Conservation (phyloP, 2,329 filamentous ascomycete species). For the Escovopsis weberi region DNA sequence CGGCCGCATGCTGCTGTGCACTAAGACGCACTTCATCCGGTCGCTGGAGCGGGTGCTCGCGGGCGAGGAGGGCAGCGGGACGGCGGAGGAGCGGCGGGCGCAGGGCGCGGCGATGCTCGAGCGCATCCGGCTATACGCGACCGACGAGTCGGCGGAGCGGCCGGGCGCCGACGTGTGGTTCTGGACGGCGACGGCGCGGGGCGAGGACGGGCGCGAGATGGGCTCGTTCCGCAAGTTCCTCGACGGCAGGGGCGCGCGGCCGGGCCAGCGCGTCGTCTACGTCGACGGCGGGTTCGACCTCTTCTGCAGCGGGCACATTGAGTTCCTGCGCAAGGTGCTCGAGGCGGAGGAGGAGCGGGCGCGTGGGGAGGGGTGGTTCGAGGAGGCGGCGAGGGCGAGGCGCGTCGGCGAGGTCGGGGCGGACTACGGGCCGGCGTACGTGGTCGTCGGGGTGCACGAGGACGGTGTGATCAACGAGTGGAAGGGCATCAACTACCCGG, state of each 20-base stretch:
- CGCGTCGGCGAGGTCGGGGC: constrained; percentile 42
- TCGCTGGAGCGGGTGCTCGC: constrained; percentile 55
- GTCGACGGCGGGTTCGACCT: constrained; percentile 95
- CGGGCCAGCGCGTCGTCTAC: constrained; percentile 78
- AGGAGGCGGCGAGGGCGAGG: constrained; percentile 45
- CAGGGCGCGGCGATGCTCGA: constrained; percentile 57
- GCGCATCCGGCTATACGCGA: constrained; percentile 73
- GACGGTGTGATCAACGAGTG: constrained; percentile 90
- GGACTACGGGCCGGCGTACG: constrained; percentile 70
- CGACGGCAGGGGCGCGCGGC: constrained; percentile 52
- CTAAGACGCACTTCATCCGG: constrained; percentile 83
- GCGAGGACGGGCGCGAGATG: constrained; percentile 34
- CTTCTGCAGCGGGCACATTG: constrained; percentile 93
- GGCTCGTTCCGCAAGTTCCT: constrained; percentile 56
- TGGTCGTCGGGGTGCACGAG: constrained; percentile 90
- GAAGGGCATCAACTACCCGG: constrained; percentile 97
- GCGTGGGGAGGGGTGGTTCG: constrained; percentile 57
- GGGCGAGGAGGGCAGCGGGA: constrained; percentile 60
- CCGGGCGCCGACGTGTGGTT: constrained; percentile 78
- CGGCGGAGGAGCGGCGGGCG: constrained; percentile 47
- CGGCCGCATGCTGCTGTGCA: constrained; percentile 91
- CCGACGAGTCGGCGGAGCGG: constrained; percentile 63
- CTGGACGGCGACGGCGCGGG: constrained; percentile 48
- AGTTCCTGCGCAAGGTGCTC: constrained; percentile 71
- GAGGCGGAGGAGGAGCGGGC: constrained; percentile 58